Evolutionary conservation across 2,329 filamentous ascomycete genomes (phyloP).

Genomic region (Paecilomyces sp.): DNA sequence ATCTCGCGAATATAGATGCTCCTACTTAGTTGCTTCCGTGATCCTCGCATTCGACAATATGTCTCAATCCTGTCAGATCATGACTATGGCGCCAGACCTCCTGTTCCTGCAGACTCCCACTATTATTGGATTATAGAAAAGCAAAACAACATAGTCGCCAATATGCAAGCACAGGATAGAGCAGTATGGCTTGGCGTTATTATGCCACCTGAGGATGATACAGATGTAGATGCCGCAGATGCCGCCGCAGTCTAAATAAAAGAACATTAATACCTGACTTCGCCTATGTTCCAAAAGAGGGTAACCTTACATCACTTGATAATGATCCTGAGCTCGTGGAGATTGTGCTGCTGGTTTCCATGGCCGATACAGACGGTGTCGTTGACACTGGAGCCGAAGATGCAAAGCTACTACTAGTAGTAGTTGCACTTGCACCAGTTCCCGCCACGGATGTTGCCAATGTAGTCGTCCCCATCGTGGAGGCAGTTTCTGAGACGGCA

Average conservation of each 20-base stretch:
- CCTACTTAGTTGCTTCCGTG: no score
- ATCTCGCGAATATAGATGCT: no score
- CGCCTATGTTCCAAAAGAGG: neutral
- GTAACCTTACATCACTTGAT: neutral
- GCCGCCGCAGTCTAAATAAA: neutral
- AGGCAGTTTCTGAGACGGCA: neutral
- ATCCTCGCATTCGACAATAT: no score
- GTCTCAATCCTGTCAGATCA: neutral
- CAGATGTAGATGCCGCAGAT: neutral
- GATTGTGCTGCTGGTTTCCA: neutral
- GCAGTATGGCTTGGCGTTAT: neutral
- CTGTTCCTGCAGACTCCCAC: no score
- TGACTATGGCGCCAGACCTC: neutral
- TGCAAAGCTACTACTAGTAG: neutral
- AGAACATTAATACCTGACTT: neutral
- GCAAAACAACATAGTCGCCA: neutral
- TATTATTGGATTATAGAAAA: neutral
- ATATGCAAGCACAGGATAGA: neutral
- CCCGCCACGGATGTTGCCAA: neutral
- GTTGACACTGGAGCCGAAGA: neutral
- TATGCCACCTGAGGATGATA: neutral
- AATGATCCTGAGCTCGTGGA: neutral
- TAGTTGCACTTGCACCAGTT: neutral
- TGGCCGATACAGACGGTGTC: neutral
- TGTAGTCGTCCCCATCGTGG: neutral